Evolutionary conservation across 2,329 filamentous ascomycete species (phyloP).

Genomic region (Cladosporium sp.): DNA sequence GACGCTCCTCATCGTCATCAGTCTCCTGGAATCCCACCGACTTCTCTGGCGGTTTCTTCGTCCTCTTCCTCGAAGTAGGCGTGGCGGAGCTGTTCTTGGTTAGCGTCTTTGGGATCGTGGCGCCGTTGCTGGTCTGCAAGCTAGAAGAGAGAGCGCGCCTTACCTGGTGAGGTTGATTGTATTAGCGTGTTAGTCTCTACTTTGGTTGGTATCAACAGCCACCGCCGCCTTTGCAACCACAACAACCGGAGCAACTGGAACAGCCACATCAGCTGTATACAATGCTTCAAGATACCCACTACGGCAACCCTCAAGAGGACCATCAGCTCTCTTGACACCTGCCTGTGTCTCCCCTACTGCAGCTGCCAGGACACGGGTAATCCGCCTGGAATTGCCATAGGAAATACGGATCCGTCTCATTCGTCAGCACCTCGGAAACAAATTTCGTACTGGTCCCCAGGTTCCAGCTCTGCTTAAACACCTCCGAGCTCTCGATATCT

Average conservation of each 20-base stretch:
- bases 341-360: slow-evolving; percentile 23
- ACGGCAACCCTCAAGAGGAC: background rate
- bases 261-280: background rate
- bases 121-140: slow-evolving; percentile 3
- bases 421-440: slow-evolving; percentile 48
- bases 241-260: background rate
- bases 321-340: background rate
- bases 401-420: slow-evolving; percentile 58
- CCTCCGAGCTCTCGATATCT: slow-evolving; percentile 45
- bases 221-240: background rate
- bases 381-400: slow-evolving; percentile 53
- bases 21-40: background rate
- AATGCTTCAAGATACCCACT: background rate
- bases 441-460: slow-evolving; percentile 42
- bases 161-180: background rate
- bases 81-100: slow-evolving; percentile 1
- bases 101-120: background rate
- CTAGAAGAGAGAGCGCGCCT: slow-evolving; percentile 11
- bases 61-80: slow-evolving; percentile 17
- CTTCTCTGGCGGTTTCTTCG: slow-evolving; percentile 8
- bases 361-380: slow-evolving; percentile 39
- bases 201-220: background rate
- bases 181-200: background rate
- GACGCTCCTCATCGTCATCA: background rate
- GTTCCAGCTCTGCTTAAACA: slow-evolving; percentile 49